Conservation (phyloP, 1,284 basidiomycete species). For the Veloboletus limbatus region DNA sequence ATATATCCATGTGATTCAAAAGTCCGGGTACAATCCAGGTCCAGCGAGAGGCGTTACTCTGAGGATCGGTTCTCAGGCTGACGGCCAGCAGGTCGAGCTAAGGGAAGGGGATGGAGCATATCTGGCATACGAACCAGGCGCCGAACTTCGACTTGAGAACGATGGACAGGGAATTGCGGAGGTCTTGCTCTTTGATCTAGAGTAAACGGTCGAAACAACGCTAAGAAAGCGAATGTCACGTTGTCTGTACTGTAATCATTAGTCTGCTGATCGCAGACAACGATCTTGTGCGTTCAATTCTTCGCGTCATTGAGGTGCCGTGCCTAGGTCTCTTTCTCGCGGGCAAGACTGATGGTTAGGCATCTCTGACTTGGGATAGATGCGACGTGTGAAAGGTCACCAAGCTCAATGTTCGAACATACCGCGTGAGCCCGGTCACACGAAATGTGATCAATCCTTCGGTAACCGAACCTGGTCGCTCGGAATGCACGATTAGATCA, state of each 20-base stretch:
- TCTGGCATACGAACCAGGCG: slow-evolving; percentile 44
- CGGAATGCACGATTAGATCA: too few species aligned
- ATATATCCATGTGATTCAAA: slow-evolving; percentile 73
- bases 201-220: slow-evolving; percentile 30
- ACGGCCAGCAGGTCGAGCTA: slow-evolving; percentile 36
- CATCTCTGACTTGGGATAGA: too few species aligned
- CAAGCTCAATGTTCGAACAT: too few species aligned
- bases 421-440: too few species aligned
- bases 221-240: too few species aligned
- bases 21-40: slow-evolving; percentile 67
- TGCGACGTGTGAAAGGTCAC: too few species aligned
- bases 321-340: slow-evolving; percentile 2
- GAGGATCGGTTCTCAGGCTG: slow-evolving; percentile 43
- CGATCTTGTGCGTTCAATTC: not conserved
- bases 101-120: slow-evolving; percentile 77
- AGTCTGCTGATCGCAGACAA: not conserved
- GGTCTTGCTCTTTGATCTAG: slow-evolving; percentile 72
- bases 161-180: slow-evolving; percentile 59
- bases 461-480: too few species aligned
- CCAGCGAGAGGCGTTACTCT: slow-evolving; percentile 50
- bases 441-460: too few species aligned
- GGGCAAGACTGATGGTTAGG: slow-evolving; percentile 5
- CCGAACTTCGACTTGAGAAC: slow-evolving; percentile 55
- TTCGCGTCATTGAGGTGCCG: too few species aligned
- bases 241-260: slow-evolving; percentile 2